Evolutionary conservation across 768 basidiomycete genomes (phyloP), one percentile per base, ranked within the genome.

Genomic region (Amanita rubescens): DNA sequence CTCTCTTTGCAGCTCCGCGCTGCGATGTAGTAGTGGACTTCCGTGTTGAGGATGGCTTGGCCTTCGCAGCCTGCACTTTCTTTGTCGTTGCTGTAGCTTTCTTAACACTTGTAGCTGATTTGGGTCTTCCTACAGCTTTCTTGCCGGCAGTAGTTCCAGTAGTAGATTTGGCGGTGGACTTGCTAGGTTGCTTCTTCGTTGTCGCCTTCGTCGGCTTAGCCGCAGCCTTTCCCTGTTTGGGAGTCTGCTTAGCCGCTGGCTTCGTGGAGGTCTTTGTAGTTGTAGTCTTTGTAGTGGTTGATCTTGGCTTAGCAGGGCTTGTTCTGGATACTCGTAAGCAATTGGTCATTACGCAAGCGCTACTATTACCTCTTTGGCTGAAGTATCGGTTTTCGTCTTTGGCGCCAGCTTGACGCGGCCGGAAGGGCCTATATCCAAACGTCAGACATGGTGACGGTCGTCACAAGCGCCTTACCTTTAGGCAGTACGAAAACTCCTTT

Each of bases 401-500:
- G 78, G 72, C 19, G 84, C 78, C 19, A 90, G 77, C 66, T 87
- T 90, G 57, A 91, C 85, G 63, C 86, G 81, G 51, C 87, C 87
- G 19, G 84, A 81, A 2, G 77, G 75, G 27, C 80, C 76, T 90
- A 67, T 30, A 54, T 46, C 27, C 19, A 30, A 19, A 55, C 10
- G 5, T 32, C 17, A 19, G 12, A 17, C 20, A 35, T 44, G 33
- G 39, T 48, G 37, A 49, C 20, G 30, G 39, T 42, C 45, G 11
- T 14, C 51, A 54, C 19, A 49, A 53, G 25, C 22, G 37, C 57
- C 57, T 61, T 64, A 84, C 94, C 94, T 77, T 94, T 95, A 61
- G 94, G 94, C 34, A 95, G 77, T 24, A 82, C 73, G 68, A 98
- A 94, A 58, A 85, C 72, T 51, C 84, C 82, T 68, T 88, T 90